Base-by-base conservation (phyloP, 495 filamentous ascomycete genomes). In the Trichoderma virens region DNA sequence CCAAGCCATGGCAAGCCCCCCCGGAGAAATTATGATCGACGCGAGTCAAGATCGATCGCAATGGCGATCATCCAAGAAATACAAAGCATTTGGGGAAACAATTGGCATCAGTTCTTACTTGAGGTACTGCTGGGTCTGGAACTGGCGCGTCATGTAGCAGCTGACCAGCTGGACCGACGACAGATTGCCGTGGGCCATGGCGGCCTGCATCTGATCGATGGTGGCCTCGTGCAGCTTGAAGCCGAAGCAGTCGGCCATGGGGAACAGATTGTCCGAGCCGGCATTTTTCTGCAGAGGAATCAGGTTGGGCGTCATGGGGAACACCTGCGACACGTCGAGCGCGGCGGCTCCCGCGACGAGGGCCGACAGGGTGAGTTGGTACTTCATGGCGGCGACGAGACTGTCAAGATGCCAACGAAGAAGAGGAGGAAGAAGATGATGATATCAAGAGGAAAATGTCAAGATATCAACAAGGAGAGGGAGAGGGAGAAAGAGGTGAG, bases 231-330 rank as follows among this genome's bases (percentile, higher is more conserved):
- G 86, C 34, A 91, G 74, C 47, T 78, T 76, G 66, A 89, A 73
- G 28, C 82, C 82, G 63, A 83, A 75, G 72, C 88, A 90, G 11
- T 65, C 69, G 3, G 81, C 81, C 86, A 91, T 88, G 30, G 82
- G 81, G 60, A 71, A 71, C 39, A 70, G 67, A 28, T 63, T 41
- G 20, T 59, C 39, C 27, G 68, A 60, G 30, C 51, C 67, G 34
- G 56, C 67, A 59, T 66, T 66, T 31, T 65, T 11, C 61, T 61
- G 31, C 30, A 65, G 67, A 34, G 67, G 67, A 62, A 66, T 62
- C 38, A 68, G 67, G 61, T 61, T 38, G 16, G 65, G 27, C 43
- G 39, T 62, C 31, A 61, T 34, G 14, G 59, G 31, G 30, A 61
- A 61, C 11, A 61, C n/a, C 51, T 56, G 51, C 51, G 51, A 56